phyloP scores from a whole-genome alignment of 2,329 filamentous ascomycete species.

The Ophiostoma populinum region DNA sequence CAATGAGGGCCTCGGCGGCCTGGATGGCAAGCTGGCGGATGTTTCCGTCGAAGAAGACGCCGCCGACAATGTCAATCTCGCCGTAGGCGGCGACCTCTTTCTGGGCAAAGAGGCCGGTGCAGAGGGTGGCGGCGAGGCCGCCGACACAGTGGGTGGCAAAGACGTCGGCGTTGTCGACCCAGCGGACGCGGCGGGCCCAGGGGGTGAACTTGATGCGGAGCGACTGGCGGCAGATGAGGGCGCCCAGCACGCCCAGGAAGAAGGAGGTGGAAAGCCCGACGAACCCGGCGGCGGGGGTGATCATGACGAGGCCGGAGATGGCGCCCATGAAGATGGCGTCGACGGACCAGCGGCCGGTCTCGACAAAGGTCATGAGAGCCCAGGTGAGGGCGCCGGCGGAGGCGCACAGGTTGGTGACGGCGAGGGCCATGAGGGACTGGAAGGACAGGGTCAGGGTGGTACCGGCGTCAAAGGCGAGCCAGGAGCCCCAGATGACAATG shows the following conservation, averaged over 20 bases:
- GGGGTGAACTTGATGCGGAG: constrained; percentile 6
- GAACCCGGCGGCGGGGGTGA: constrained; percentile 52
- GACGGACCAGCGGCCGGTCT: constrained; percentile 81
- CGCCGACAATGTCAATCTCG: constrained; percentile 28
- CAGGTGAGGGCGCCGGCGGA: constrained; percentile 83
- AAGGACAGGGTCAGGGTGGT: constrained; percentile 86
- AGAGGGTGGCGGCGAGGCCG: constrained; percentile 5
- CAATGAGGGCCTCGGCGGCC: constrained; percentile 3
- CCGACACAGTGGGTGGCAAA: constrained; percentile 9
- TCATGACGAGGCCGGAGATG: constrained; percentile 52
- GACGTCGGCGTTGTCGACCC: constrained; percentile 9
- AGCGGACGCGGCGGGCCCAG: constrained; percentile 4
- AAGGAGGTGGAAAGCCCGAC: constrained; percentile 24
- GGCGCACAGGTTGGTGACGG: constrained; percentile 83
- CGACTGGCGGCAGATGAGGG: constrained; percentile 4
- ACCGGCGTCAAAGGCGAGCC: constrained; percentile 96
- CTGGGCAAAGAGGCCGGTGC: constrained; percentile 7
- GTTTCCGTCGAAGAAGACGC: constrained; percentile 36
- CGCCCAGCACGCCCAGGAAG: constrained; percentile 4
- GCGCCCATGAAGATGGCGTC: constrained; percentile 55
- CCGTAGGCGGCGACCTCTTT: constrained; percentile 9
- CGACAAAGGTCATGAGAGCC: constrained; percentile 84
- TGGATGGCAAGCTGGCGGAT: constrained; percentile 18
- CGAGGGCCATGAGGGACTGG: constrained; percentile 85
- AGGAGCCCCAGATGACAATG: constrained; percentile 96